Base-by-base conservation (phyloP, 75 land plant species). In the Azolla pinnata region DNA sequence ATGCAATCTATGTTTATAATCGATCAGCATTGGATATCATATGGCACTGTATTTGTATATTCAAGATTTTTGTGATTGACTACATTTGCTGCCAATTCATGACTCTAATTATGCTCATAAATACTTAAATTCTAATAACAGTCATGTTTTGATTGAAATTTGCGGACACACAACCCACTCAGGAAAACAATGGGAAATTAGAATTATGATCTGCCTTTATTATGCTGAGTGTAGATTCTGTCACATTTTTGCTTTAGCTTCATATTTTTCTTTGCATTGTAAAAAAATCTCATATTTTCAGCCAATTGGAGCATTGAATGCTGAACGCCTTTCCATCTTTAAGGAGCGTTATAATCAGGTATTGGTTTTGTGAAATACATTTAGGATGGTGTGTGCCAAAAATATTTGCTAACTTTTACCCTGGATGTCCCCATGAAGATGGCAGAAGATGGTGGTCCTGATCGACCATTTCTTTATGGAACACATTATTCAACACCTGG, bases 401-500 rank as follows among this genome's bases (percentile, higher is more conserved):
- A 38, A 38, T 46, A 2, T 4, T 18, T 46, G 10, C 17, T 46
- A 23, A 4, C 21, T 46, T 14, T 46, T 46, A 2, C 23, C 49
- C 21, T 46, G n/a, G 12, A 46, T n/a, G n/a, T n/a, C n/a, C n/a
- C n/a, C 2, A 24, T 25, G 33, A 29, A 75, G 77, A 75, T 75
- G 57, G 31, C 54, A 26, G 55, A 67, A 21, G 65, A 60, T 9
- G 76, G 60, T 34, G 29, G 10, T 25, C 63, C 79, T 23, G 47
- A 66, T 45, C 65, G 40, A 8, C 79, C 79, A 10, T 76, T 76
- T 42, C 60, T 76, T 1, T 76, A 76, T 72, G 79, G 79, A 48
- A 76, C 79, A 25, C 79, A 76, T 61, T 76, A 76, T 65, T 76
- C 76, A n/a, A 66, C 79, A 2, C 79, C 79, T 25, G 76, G 79